These are phyloP conservation scores for Lunasporangiospora selenospora DNA, from an alignment of 192 early-diverging fungal species.

Conservation along the genomic window DNA sequence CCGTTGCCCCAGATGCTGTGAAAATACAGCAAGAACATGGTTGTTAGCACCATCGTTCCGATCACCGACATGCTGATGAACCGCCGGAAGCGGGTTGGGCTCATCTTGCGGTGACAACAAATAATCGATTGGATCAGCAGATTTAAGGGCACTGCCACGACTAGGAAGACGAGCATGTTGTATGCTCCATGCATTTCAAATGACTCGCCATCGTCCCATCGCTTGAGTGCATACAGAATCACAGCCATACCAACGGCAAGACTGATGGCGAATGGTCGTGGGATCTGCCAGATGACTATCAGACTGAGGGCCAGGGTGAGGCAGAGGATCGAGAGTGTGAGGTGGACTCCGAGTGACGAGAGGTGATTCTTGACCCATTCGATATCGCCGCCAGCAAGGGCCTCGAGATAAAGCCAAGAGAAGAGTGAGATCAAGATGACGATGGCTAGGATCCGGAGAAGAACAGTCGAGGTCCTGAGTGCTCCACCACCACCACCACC, in stretches of 20 bases:
- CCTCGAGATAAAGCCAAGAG: conserved; percentile 41
- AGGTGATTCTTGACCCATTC: conserved; percentile 58
- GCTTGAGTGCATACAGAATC: conserved; percentile 45
- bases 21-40: conserved; percentile 50
- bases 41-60: conserved; percentile 12
- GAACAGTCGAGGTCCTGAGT: no score
- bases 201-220: conserved; percentile 63
- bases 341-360: conserved; percentile 50
- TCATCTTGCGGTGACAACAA: conserved; percentile 23
- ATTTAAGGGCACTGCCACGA: conserved; percentile 58
- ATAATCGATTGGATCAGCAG: conserved; percentile 45
- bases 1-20: conserved; percentile 50
- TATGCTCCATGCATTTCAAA: conserved; percentile 64
- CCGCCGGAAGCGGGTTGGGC: conserved; percentile 17
- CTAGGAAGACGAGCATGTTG: conserved; percentile 62
- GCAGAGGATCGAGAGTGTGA: conserved; percentile 51
- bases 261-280: conserved; percentile 29
- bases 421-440: conserved; percentile 33
- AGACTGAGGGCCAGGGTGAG: conserved; percentile 49
- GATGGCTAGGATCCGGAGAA: conserved; percentile 33
- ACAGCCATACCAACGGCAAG: conserved; percentile 7
- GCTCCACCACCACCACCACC: no score
- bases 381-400: conserved; percentile 52
- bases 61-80: conserved; percentile 40
- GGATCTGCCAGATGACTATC: conserved; percentile 51